Evolutionary conservation across 176 grass and related monocot species (phyloP).

Genomic region (Eragrostis curvula): DNA sequence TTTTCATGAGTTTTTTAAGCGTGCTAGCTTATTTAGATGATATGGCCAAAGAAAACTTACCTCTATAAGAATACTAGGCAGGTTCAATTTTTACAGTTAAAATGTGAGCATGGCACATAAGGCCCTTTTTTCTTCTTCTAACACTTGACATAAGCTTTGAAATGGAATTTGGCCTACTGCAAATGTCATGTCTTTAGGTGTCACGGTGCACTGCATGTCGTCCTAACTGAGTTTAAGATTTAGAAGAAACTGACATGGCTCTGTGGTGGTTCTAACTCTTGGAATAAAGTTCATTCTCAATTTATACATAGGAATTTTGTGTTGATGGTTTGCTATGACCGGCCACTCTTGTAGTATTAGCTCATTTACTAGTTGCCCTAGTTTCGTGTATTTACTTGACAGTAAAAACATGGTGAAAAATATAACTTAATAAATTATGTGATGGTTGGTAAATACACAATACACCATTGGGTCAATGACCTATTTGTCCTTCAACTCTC

Average conservation of each 20-base stretch:
- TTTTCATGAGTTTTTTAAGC: not conserved
- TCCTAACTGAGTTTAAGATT: not conserved
- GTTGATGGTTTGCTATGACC: not conserved
- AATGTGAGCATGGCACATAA: not conserved
- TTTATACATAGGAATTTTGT: not conserved
- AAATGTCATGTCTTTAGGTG: not conserved
- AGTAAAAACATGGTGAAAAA: not conserved
- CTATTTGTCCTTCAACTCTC: not conserved
- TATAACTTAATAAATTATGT: not conserved
- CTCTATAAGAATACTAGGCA: not conserved
- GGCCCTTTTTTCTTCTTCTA: not conserved
- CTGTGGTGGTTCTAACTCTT: not conserved
- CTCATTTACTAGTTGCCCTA: not conserved
- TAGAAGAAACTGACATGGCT: not conserved
- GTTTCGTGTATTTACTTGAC: not conserved
- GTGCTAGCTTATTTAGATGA: not conserved
- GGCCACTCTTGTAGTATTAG: not conserved
- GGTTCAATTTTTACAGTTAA: not conserved
- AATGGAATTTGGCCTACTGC: not conserved
- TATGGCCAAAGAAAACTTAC: not conserved
- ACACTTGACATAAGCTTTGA: not conserved
- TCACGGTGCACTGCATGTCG: not conserved
- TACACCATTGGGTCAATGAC: not conserved
- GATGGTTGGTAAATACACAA: not conserved
- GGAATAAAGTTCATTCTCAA: not conserved